Base-by-base conservation (phyloP, 2,329 filamentous ascomycete genomes). In the Malbranchea zuffiana region DNA sequence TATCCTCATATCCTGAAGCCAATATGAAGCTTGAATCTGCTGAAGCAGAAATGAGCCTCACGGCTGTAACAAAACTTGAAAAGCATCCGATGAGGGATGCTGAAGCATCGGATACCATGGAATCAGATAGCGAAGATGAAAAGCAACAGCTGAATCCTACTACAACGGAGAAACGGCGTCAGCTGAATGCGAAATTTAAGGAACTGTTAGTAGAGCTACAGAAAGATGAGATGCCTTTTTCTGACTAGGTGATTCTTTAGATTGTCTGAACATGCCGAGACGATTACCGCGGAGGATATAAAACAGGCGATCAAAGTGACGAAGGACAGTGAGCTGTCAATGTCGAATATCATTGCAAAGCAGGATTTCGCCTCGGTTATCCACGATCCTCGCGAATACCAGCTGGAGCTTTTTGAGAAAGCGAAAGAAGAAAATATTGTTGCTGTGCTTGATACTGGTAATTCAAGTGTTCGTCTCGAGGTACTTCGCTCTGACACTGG, bases 401-500 rank as follows among this genome's bases (percentile, higher is more conserved):
- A 98, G 56, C 65, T 83, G 8, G 88, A 96, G 54, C 70, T 98
- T 0, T 96, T 90, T 51, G 84, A 95, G 56, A 74, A 74, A 45
- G 88, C 90, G 3, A 94, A 90, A 53, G 54, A 72, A 35, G 73
- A 79, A 47, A 98, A 98, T 53, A 82, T 80, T 5, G 93, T 98
- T 47, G 87, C 90, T 1, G 90, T 98, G 1, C 70, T 96, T 1
- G 86, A 92, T 51, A 95, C 88, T n/a, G 85, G 77, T 78, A 54
- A n/a, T n/a, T n/a, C n/a, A n/a, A n/a, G n/a, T 25, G 7, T 25
- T 7, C 23, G n/a, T 25, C 23, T 20, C 6, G 6, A 15, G 7
- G 5, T 11, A 8, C 17, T 19, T 11, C n/a, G 17, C 5, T 27
- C 5, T 20, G 16, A 29, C 13, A 1, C 10, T 27, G 26, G 29